Base-by-base conservation (phyloP, 345 rosid genomes). In the Sonneratia caseolaris region DNA sequence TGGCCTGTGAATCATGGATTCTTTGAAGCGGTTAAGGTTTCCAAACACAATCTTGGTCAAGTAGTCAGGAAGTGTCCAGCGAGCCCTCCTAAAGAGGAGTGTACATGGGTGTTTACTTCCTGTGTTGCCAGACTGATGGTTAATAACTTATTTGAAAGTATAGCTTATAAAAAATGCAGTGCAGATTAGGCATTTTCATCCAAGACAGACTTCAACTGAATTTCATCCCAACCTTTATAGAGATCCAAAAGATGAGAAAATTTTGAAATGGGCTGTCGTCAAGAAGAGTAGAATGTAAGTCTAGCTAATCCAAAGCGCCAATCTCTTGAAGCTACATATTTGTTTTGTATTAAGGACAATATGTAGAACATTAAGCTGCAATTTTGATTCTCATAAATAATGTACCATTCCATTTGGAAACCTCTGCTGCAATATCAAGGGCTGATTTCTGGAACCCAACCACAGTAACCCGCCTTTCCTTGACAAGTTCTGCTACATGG, bases 361-460 rank as follows among this genome's bases (percentile, higher is more conserved):
- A 48, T 48, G 22, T 53, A 3, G 59, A 53, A 53, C 59, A 18
- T 19, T 18, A 18, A 19, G 22, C 22, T 11, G 12, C 64, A n/a
- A 55, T 55, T n/a, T 7, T 15, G 1, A 1, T 19, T 21, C 19
- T 19, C 61, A 19, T 19, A 2, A 38, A 19, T 15, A 21, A 49
- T 35, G 16, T 66, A 79, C 81, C 82, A 37, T 81, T 83, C 65
- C 47, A 48, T 8, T 13, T 22, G 8, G 86, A 56, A 37, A 75
- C 47, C 51, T 81, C 82, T 66, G 73, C 71, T 15, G 84, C 84
- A 19, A 83, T 37, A 72, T 81, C 84, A 1, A 79, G 10, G 1
- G 82, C 82, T 4, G 84, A 83, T 71, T 83, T 81, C 72, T 79
- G 82, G 42, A 74, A 81, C 48, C 84, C 86, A 22, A 83, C 69